Base-by-base conservation (phyloP, 805 yeast species). In the Candida tammaniensis region DNA sequence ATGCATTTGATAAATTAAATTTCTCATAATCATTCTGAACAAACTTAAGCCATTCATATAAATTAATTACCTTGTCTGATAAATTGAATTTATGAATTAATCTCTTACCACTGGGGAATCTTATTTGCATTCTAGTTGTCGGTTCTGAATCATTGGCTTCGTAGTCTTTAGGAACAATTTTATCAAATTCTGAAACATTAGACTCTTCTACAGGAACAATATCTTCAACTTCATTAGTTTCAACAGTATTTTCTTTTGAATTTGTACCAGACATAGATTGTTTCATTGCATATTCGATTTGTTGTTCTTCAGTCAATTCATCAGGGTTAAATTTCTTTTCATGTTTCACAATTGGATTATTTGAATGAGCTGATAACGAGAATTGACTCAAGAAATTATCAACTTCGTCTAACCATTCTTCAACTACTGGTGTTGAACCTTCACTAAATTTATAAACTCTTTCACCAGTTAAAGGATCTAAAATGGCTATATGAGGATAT, bases 391-490 rank as follows among this genome's bases (percentile, higher is more conserved):
- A 61, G 56, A 93, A 93, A 24, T 78, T 81, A 25, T 78, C 72
- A 4, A 86, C 76, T 32, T 85, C 86, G 24, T 72, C 70, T 7
- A 81, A 55, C 78, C 89, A 89, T 13, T 59, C 66, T 4, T 71
- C 69, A 0, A 72, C 66, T 13, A 63, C 61, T 0, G 94, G 94
- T 1, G 78, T 80, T 19, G 59, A 61, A 1, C 74, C 76, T 28
- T 67, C 72, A n/a, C 69, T 63, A 96, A 97, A 93, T 34, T 69
- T 70, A 46, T 74, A 73, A 36, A 87, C 74, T 40, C 95, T 71
- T 59, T 93, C 99, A 15, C 98, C 98, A 0, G 98, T 93, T 55
- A 89, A 78, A 2, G 98, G 97, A 52, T 93, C 99, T 31, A 93
- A 55, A 24, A 93, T 85, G 1, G 96, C 85, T 26, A 93, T 80